These are phyloP conservation scores for Pseudocercospora cruenta DNA, from an alignment of 2,329 filamentous ascomycete species.

Conservation along the genomic window DNA sequence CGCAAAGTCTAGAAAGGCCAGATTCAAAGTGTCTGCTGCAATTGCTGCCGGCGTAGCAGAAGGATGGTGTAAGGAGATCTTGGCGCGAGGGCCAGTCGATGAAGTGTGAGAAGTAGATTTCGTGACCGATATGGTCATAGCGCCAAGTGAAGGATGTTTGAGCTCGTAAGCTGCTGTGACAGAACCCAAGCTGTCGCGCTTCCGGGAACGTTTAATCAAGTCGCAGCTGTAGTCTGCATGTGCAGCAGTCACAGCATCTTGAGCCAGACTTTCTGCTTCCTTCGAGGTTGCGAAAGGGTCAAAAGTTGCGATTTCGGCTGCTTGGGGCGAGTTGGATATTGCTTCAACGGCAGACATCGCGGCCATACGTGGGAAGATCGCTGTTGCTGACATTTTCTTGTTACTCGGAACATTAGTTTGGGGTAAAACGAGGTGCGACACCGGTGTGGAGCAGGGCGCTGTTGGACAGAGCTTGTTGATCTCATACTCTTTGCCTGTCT, in stretches of 20 bases:
- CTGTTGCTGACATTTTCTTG: constrained; percentile 19
- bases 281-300: constrained; percentile 69
- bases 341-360: constrained; percentile 51
- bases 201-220: constrained; percentile 63
- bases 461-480: constrained; percentile 33
- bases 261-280: constrained; percentile 63
- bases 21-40: constrained; percentile 43
- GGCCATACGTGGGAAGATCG: constrained; percentile 53
- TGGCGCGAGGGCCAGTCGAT: constrained; percentile 29
- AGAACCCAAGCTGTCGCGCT: constrained; percentile 29
- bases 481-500: constrained; percentile 25
- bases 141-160: constrained; percentile 50
- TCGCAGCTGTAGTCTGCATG: constrained; percentile 71
- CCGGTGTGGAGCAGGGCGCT: constrained; percentile 24
- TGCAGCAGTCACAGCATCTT: constrained; percentile 62
- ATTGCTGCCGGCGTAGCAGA: constrained; percentile 46
- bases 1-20: constrained; percentile 51
- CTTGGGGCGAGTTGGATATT: constrained; percentile 50
- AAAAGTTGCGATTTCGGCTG: constrained; percentile 61
- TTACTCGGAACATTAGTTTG: neutral
- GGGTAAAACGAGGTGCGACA: constrained; percentile 33
- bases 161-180: constrained; percentile 48
- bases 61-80: constrained; percentile 43
- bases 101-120: constrained; percentile 35
- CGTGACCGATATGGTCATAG: constrained; percentile 46